Evolutionary conservation across 345 rosid species (phyloP), one percentile per base, ranked within the genome.

Genomic region (Populus ilicifolia): DNA sequence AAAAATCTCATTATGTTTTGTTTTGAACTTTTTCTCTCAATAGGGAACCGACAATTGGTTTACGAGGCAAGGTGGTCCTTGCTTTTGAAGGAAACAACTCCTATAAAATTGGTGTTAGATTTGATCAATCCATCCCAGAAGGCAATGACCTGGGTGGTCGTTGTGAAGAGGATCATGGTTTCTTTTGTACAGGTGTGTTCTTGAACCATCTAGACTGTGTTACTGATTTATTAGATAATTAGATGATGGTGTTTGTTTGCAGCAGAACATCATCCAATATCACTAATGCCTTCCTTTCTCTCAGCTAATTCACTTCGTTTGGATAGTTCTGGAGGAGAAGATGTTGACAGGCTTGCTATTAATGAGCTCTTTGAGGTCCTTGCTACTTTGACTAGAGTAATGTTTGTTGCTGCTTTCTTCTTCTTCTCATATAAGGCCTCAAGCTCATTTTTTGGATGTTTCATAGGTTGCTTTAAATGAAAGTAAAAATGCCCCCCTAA

Each of bases 91-190:
- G 89, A 78, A 96, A 94, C 77, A 88, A 86, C 76, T 84, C 88
- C 78, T 94, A 98, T 46, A 96, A 96, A 81, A 79, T 96, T 77
- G 98, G 99, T 61, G 93, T 96, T 75, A 94, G 98, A 83, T 96
- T 96, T 79, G 99, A 96, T 86, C 92, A 74, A 80, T 74, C 93
- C 68, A 87, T 96, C 56, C 88, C 85, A 14, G 97, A 92, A 80
- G 99, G 99, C 90, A 93, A 86, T 78, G 92, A 91, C 84, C 97
- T 96, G 73, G 99, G 98, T 75, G 99, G 97, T 65, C 89, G 67
- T 69, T 96, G 99, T 80, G 97, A 96, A 83, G 94, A 86, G 79
- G 97, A 89, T 71, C 95, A 82, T 68, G 98, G 99, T 30, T 96
- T 93, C 80, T 96, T 94, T 75, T 96, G 98, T 89, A 73, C 91